These are phyloP conservation scores for Chrysanthemum makinoi DNA, from an alignment of 129 eudicot genomes.

Conservation along the genomic window DNA sequence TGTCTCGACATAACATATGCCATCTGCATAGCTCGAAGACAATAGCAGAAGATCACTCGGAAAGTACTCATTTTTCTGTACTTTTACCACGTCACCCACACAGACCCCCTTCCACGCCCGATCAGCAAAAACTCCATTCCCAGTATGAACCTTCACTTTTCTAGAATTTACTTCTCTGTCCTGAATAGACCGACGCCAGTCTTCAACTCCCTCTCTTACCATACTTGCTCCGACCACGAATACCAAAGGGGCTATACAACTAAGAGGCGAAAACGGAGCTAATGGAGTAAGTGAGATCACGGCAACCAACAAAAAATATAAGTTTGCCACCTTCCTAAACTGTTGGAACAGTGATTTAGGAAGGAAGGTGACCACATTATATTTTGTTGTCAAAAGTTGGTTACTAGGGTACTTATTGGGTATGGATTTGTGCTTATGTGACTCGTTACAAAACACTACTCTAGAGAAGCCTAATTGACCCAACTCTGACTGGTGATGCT, in stretches of 20 bases:
- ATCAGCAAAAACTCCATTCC: conserved; percentile 35
- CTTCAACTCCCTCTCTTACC: conserved; percentile 49
- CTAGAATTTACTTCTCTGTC: conserved; percentile 47
- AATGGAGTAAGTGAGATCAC: conserved; percentile 39
- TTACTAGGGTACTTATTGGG: conserved; percentile 44
- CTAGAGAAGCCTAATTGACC: conserved; percentile 52
- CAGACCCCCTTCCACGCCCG: conserved; percentile 37
- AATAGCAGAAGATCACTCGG: conserved; percentile 43
- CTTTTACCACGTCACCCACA: conserved; percentile 54
- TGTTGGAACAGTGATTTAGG: conserved; percentile 54
- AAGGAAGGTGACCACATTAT: conserved; percentile 43
- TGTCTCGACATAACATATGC: conserved; percentile 53
- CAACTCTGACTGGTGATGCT: conserved; percentile 10
- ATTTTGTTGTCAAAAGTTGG: conserved; percentile 41
- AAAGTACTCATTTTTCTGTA: conserved; percentile 45
- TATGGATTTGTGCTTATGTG: conserved; percentile 32
- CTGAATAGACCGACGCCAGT: conserved; percentile 48
- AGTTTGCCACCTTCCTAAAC: conserved; percentile 53
- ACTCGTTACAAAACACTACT: conserved; percentile 43
- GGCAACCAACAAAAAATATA: conserved; percentile 47
- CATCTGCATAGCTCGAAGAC: conserved; percentile 55
- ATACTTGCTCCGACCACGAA: conserved; percentile 49
- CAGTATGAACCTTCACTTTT: conserved; percentile 44
- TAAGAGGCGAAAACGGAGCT: conserved; percentile 40
- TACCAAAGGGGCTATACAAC: conserved; percentile 49